A percentile compares a stretch with the other conserved stretches of the same genome.
Evolutionary conservation across 371 early-diverging fungal species (phyloP).

Genomic region (Apophysomyces variabilis): DNA sequence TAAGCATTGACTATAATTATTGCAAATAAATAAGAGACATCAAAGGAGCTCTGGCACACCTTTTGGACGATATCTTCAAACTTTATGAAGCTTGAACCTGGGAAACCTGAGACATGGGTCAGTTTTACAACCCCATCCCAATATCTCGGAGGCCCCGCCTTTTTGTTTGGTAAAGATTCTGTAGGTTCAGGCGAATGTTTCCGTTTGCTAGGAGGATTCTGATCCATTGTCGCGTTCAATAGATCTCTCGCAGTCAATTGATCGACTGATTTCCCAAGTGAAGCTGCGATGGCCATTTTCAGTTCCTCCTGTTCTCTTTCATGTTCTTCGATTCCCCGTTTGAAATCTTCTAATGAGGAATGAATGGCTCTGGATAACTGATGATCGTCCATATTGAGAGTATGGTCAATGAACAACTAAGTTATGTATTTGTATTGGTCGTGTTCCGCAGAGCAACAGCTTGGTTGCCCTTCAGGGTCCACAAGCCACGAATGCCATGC

Average conservation of each 20-base stretch:
- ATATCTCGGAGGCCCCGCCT: slow-evolving; percentile 10
- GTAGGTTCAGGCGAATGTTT: not conserved
- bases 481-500: too few relatives aligned
- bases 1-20: slow-evolving; percentile 25
- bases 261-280: slow-evolving; percentile 44
- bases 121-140: slow-evolving; percentile 49
- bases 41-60: slow-evolving; percentile 16
- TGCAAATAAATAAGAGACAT: not conserved
- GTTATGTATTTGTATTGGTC: not conserved
- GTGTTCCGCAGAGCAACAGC: not conserved
- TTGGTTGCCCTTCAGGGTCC: not conserved
- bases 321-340: slow-evolving; percentile 15
- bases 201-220: not conserved
- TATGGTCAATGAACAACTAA: not conserved
- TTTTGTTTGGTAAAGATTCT: not conserved
- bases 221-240: slow-evolving; percentile 16
- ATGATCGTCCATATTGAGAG: not conserved
- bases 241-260: slow-evolving; percentile 49
- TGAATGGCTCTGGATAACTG: not conserved
- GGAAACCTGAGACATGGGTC: slow-evolving; percentile 44
- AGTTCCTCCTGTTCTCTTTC: slow-evolving; percentile 34
- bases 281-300: slow-evolving; percentile 41
- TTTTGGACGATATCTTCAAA: slow-evolving; percentile 45
- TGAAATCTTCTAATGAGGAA: not conserved
- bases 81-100: slow-evolving; percentile 35